Evolutionary conservation across 169 alveolate genomes (phyloP), one percentile per base, ranked within the genome.

Genomic region (Theileria annulata): DNA sequence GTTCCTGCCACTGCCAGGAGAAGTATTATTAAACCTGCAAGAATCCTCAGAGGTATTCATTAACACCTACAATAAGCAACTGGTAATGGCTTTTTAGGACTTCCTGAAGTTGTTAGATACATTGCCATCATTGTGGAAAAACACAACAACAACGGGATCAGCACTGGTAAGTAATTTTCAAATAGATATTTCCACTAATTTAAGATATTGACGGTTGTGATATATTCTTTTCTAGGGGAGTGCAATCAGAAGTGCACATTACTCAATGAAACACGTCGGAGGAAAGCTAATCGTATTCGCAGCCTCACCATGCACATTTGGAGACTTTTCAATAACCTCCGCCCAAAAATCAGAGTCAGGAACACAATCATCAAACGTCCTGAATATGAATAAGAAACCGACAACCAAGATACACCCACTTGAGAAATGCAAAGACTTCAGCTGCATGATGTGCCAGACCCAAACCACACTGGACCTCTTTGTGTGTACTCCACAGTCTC

Each of bases 1-100:
- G 37, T 96, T 95, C 75, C 88, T 96, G 49, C 99, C 99, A 2
- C 80, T 97, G 35, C 98, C 99, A 51, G 96, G 96, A 30, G 96
- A 90, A 49, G 87, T 96, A 37, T 42, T 96, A 60, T 96, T 96
- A 48, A 88, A 93, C 79, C 87, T 93, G 13, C 91, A 87, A 47
- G 97, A 95, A 48, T 87, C 94, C 28, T 87, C 88, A 73, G 77
- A 88, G 71, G 86, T 70, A n/a, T 9, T 28, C 21, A 25, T 71
- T 23, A n/a, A 48, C 70, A 69, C 12, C 3, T 67, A 69, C 31
- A 23, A 66, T 85, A 21, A 83, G 77, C 63, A 54, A 6, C 4
- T 54, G 21, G 35, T 12, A 60, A 13, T 12, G 47, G 23, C 13
- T 0, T 49, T 94, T 30, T 86, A 93, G 73, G 98, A 95, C 51